Evolutionary conservation across 176 grass and related monocot genomes (phyloP).

Genomic region (Raddia guianensis): DNA sequence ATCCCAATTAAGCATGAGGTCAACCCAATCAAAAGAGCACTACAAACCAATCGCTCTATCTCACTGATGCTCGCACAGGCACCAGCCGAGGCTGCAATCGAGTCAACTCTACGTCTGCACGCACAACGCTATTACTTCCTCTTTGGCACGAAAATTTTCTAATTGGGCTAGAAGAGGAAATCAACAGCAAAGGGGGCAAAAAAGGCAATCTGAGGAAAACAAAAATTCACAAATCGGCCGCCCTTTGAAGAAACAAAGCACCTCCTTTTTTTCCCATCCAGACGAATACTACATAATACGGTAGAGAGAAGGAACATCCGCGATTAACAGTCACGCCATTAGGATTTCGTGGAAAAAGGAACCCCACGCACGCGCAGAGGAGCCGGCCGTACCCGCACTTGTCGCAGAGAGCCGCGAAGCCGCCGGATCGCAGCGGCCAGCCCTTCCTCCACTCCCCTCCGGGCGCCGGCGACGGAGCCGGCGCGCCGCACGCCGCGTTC

Average conservation of each 20-base stretch:
- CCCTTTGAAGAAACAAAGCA: neutral
- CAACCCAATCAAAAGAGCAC: neutral
- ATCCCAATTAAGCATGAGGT: neutral
- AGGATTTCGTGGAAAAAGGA: neutral
- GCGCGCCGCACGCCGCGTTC: slow-evolving; percentile 70
- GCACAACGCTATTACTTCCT: slow-evolving; percentile 14
- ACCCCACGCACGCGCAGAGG: neutral
- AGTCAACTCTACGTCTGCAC: slow-evolving; percentile 40
- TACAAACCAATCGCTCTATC: neutral
- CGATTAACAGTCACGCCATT: neutral
- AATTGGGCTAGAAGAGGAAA: neutral
- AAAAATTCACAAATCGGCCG: neutral
- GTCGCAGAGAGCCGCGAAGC: slow-evolving; percentile 77
- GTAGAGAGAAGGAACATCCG: too few species aligned
- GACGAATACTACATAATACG: neutral
- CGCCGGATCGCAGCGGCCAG: slow-evolving; percentile 86
- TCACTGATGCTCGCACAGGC: neutral
- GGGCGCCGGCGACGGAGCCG: slow-evolving; percentile 26
- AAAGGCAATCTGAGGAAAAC: too few species aligned
- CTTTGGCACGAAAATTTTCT: neutral
- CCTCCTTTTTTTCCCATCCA: neutral
- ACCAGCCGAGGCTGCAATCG: neutral
- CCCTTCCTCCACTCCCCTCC: slow-evolving; percentile 90
- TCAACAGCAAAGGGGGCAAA: neutral
- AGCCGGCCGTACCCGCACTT: slow-evolving; percentile 85